phyloP scores from a whole-genome alignment of 306 rosid species.

The Malus sylvestris region DNA sequence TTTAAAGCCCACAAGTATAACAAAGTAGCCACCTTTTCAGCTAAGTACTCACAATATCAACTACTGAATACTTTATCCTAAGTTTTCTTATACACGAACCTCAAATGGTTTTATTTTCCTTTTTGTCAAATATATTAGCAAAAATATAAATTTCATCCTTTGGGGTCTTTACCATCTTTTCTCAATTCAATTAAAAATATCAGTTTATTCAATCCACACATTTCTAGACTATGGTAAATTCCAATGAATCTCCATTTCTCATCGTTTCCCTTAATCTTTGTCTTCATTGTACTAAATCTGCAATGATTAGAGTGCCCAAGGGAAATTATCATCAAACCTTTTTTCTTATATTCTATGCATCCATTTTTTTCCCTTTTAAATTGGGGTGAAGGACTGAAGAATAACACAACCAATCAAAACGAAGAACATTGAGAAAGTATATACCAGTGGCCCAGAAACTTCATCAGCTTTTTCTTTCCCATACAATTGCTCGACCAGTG shows the following conservation, averaged over 20 bases:
- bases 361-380: neutral
- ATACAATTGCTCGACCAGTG: conserved; percentile 67
- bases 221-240: neutral
- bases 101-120: neutral
- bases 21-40: neutral
- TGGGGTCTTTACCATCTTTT: neutral
- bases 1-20: neutral
- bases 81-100: neutral
- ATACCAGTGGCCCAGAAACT: conserved; percentile 85
- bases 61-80: neutral
- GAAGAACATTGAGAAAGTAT: conserved; percentile 3
- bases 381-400: neutral
- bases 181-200: neutral
- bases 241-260: neutral
- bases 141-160: neutral
- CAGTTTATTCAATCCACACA: neutral
- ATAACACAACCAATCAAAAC: neutral
- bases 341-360: neutral
- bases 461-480: conserved; percentile 83
- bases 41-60: neutral
- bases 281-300: neutral
- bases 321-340: neutral
- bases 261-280: neutral
- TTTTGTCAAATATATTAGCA: neutral
- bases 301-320: neutral